phyloP scores from a whole-genome alignment of 371 early-diverging fungal species.

The Lichtheimia hyalospora region DNA sequence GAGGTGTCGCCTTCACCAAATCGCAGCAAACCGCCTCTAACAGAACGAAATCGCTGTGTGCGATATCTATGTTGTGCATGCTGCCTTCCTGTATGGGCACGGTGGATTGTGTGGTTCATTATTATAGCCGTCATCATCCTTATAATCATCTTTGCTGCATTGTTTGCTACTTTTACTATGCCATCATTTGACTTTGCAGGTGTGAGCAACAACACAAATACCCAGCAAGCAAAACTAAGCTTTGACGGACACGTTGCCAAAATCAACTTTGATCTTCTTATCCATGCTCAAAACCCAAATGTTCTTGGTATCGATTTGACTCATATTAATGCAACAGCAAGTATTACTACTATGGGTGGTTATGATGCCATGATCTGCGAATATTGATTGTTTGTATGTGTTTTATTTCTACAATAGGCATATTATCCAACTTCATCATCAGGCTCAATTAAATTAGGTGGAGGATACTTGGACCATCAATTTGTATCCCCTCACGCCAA shows the following conservation, averaged over 20 bases:
- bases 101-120: conserved; percentile 24
- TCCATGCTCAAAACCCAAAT: conserved; percentile 46
- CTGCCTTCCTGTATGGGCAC: conserved; percentile 28
- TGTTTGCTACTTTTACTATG: conserved; percentile 26
- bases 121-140: conserved; percentile 25
- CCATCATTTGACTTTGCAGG: conserved; percentile 25
- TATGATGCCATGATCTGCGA: not conserved
- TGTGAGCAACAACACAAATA: conserved; percentile 3
- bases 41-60: conserved; percentile 20
- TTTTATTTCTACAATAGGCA: conserved; percentile 26
- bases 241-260: conserved; percentile 13
- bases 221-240: conserved; percentile 7
- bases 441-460: conserved; percentile 31
- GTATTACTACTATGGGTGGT: conserved; percentile 18
- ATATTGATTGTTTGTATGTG: not conserved
- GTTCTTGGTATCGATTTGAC: conserved; percentile 39
- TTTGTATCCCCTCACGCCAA: conserved; percentile 31
- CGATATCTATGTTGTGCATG: conserved; percentile 28
- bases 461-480: conserved; percentile 30
- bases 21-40: conserved; percentile 2
- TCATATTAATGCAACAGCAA: conserved; percentile 41
- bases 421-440: conserved; percentile 29
- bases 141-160: conserved; percentile 19
- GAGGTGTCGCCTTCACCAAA: too few species aligned
- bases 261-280: conserved; percentile 22